Conservation (phyloP, 257 asterid genomes). For the Agastache rugosa region DNA sequence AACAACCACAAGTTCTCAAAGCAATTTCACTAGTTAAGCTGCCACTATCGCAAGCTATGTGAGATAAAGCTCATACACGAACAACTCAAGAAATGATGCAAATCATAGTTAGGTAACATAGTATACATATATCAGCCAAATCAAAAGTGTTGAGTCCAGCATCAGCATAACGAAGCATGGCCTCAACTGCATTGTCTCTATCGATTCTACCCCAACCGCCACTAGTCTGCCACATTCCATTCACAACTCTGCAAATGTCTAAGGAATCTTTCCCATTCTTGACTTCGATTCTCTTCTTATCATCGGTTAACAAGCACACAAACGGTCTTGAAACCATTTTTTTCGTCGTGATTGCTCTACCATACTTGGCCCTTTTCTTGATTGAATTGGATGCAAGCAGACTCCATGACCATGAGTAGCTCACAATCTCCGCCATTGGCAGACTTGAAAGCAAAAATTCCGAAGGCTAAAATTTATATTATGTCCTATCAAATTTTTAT, state of each 20-base stretch:
- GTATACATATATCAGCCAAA: conserved; percentile 82
- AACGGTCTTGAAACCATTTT: conserved; percentile 46
- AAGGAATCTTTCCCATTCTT: conserved; percentile 76
- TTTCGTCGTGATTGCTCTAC: conserved; percentile 39
- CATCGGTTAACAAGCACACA: conserved; percentile 54
- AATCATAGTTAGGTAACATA: conserved; percentile 3
- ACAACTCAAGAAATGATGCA: conserved; percentile 19
- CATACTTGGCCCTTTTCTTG: conserved; percentile 37
- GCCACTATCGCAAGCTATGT: not conserved
- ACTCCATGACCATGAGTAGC: conserved; percentile 44
- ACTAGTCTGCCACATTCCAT: conserved; percentile 89
- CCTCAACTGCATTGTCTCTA: conserved; percentile 61
- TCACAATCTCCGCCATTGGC: conserved; percentile 53
- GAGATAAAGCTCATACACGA: conserved; percentile 17
- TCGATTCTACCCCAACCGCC: conserved; percentile 86
- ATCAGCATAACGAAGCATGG: conserved; percentile 78
- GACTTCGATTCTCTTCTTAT: conserved; percentile 56
- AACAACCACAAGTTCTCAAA: not conserved
- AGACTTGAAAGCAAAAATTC: conserved; percentile 1
- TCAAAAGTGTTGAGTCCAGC: conserved; percentile 78
- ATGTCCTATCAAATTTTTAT: conserved; percentile 31
- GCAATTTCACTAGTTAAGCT: not conserved
- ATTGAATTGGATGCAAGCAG: conserved; percentile 40
- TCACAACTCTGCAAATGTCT: conserved; percentile 77
- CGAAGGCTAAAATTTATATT: conserved; percentile 5